Percentiles rank a stretch among this genome's conserved stretches.
phyloP scores from a whole-genome alignment of 164 flowering plant genomes.

The Nymphaea colorata region DNA sequence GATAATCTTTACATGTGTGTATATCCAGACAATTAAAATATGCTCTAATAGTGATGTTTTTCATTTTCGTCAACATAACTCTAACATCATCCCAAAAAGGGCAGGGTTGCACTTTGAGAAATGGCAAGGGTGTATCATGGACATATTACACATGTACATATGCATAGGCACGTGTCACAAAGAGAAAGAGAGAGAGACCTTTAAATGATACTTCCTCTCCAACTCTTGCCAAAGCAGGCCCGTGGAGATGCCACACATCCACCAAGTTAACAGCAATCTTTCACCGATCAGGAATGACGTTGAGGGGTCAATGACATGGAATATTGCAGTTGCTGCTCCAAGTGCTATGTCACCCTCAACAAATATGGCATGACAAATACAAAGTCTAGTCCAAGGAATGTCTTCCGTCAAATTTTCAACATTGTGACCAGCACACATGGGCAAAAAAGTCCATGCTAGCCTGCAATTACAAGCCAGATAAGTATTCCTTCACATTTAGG shows the following conservation, averaged over 20 bases:
- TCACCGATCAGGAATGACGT: slow-evolving; percentile 71
- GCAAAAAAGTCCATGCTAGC: slow-evolving; percentile 77
- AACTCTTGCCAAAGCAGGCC: slow-evolving; percentile 71
- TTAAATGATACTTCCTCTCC: slow-evolving; percentile 90
- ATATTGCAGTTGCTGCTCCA: slow-evolving; percentile 57
- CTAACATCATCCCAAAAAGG: no score
- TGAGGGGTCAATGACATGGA: slow-evolving; percentile 76
- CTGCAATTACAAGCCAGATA: slow-evolving; percentile 16
- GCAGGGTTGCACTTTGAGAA: no score
- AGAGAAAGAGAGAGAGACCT: slow-evolving; percentile 28
- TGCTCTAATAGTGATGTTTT: no score
- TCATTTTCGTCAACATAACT: no score
- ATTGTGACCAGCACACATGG: slow-evolving; percentile 84
- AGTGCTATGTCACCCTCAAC: slow-evolving; percentile 89
- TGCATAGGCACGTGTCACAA: no score
- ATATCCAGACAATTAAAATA: no score
- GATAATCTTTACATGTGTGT: no score
- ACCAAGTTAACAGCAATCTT: slow-evolving; percentile 77
- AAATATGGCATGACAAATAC: slow-evolving; percentile 78
- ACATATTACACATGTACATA: no score
- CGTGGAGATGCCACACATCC: slow-evolving; percentile 96
- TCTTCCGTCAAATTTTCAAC: slow-evolving; percentile 71
- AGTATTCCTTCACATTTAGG: no score
- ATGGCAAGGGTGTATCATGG: no score
- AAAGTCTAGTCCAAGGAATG: slow-evolving; percentile 63